phyloP scores from a whole-genome alignment of 2,329 filamentous ascomycete genomes.

The Sporothrix sp. region DNA sequence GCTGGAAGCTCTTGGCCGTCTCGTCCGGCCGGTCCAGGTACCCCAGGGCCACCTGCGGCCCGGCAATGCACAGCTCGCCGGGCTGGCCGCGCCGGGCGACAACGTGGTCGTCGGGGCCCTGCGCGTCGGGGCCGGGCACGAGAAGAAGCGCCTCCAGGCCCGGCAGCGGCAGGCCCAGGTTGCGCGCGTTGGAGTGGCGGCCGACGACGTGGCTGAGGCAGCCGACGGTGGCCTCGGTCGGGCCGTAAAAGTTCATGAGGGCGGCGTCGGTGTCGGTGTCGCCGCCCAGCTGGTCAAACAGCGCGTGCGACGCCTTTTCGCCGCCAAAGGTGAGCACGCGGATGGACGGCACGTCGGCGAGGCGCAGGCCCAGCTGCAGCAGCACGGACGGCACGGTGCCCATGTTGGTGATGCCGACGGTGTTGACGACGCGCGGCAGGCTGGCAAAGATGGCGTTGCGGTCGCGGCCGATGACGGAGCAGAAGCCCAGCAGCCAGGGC shows the following conservation, averaged over 20 bases:
- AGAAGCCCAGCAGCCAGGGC: slow-evolving; percentile 17
- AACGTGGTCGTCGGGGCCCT: slow-evolving; percentile 8
- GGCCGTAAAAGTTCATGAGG: slow-evolving; percentile 36
- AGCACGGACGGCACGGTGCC: slow-evolving; percentile 56
- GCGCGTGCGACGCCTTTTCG: slow-evolving; percentile 55
- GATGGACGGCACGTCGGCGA: slow-evolving; percentile 50
- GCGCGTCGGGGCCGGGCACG: slow-evolving; percentile 1
- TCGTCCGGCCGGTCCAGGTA: slow-evolving; percentile 29
- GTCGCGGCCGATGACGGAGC: slow-evolving; percentile 14
- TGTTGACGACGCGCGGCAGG: slow-evolving; percentile 31
- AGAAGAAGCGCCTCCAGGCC: slow-evolving; percentile 17
- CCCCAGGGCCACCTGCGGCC: slow-evolving; percentile 34
- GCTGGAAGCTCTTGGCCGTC: slow-evolving; percentile 9
- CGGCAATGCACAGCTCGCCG: slow-evolving; percentile 35
- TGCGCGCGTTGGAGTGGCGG: slow-evolving; percentile 15
- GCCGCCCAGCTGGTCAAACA: slow-evolving; percentile 47
- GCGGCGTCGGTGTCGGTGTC: slow-evolving; percentile 25
- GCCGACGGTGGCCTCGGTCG: slow-evolving; percentile 38
- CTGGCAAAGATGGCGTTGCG: slow-evolving; percentile 24
- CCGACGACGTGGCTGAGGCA: slow-evolving; percentile 10
- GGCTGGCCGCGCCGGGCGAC: slow-evolving; percentile 18
- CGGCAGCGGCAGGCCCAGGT: slow-evolving; percentile 17
- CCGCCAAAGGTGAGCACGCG: slow-evolving; percentile 58
- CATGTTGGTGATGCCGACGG: slow-evolving; percentile 51
- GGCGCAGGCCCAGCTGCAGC: slow-evolving; percentile 35